These are phyloP conservation scores for Serendipita sp. DNA, from an alignment of 768 basidiomycete genomes.

Conservation along the genomic window DNA sequence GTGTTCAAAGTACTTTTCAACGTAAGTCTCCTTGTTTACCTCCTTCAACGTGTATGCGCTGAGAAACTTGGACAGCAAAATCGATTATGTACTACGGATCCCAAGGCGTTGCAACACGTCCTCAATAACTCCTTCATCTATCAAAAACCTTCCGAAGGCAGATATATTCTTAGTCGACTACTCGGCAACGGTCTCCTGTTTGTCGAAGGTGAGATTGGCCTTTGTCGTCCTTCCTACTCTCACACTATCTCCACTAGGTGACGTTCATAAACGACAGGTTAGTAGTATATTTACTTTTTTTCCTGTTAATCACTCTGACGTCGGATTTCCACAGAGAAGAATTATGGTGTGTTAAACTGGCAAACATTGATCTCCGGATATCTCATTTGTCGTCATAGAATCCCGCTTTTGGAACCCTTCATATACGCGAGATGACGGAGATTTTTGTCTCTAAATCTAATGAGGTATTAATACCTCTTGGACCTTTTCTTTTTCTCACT, in stretches of 20 bases:
- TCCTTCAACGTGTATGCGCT: not conserved
- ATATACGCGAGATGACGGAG: not conserved
- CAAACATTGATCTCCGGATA: not conserved
- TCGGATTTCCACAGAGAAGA: not conserved
- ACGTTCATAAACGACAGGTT: not conserved
- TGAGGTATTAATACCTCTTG: not conserved
- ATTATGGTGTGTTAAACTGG: not conserved
- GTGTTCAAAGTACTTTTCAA: not conserved
- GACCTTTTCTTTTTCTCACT: not conserved
- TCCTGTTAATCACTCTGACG: not conserved
- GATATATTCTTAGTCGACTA: not conserved
- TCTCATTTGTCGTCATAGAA: not conserved
- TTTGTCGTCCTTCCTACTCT: too few relatives aligned
- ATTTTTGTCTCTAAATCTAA: not conserved
- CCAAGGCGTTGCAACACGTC: not conserved
- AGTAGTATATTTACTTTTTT: slow-evolving; percentile 4
- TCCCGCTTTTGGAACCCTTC: not conserved
- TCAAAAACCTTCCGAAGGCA: not conserved
- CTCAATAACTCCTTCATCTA: not conserved
- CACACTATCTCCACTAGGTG: not conserved
- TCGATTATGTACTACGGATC: not conserved
- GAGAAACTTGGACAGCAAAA: not conserved
- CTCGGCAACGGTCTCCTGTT: not conserved
- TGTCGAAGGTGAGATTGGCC: not conserved
- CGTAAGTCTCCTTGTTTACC: not conserved